A percentile compares a stretch with the other conserved stretches of the same genome.
Evolutionary conservation across 495 filamentous ascomycete species (phyloP).

Genomic region (Neurospora sp.): DNA sequence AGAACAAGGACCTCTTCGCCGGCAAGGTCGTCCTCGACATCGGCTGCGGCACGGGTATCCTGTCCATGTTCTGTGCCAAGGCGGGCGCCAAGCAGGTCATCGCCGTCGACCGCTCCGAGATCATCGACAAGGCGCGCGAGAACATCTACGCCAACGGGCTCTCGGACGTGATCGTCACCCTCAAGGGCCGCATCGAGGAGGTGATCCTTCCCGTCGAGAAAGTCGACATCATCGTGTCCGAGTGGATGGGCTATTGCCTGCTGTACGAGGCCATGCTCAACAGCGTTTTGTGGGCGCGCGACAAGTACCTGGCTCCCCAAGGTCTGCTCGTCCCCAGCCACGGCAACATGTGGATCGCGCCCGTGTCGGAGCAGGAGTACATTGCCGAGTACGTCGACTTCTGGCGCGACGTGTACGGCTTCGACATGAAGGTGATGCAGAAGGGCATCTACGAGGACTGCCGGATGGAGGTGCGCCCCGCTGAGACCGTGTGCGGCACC

Average conservation of each 20-base stretch:
- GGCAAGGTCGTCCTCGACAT: constrained; percentile 97
- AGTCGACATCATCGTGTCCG: constrained; percentile 97
- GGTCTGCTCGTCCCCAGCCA: constrained; percentile 90
- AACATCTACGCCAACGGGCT: constrained; percentile 85
- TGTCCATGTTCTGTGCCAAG: constrained; percentile 84
- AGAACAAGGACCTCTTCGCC: constrained; percentile 91
- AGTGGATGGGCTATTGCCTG: constrained; percentile 99
- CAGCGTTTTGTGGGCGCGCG: constrained; percentile 86
- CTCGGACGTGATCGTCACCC: constrained; percentile 70
- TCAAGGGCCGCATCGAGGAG: constrained; percentile 96
- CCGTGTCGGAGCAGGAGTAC: constrained; percentile 78
- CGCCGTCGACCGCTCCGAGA: constrained; percentile 94
- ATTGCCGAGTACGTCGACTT: constrained; percentile 84
- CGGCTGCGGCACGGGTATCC: constrained; percentile 82
- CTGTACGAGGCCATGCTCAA: constrained; percentile 98
- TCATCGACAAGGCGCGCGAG: constrained; percentile 87
- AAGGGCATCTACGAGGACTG: constrained; percentile 72
- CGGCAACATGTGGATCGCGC: constrained; percentile 80
- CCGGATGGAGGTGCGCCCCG: constrained; percentile 73
- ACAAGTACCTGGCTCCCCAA: constrained; percentile 69
- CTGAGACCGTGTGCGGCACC: constrained; percentile 68
- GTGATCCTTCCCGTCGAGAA: constrained; percentile 75
- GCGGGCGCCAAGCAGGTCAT: constrained; percentile 91
- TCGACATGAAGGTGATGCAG: constrained; percentile 89
- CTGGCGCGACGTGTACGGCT: constrained; percentile 98